Conservation (phyloP, 148 eudicot genomes). For the Rhododendron vialii region DNA sequence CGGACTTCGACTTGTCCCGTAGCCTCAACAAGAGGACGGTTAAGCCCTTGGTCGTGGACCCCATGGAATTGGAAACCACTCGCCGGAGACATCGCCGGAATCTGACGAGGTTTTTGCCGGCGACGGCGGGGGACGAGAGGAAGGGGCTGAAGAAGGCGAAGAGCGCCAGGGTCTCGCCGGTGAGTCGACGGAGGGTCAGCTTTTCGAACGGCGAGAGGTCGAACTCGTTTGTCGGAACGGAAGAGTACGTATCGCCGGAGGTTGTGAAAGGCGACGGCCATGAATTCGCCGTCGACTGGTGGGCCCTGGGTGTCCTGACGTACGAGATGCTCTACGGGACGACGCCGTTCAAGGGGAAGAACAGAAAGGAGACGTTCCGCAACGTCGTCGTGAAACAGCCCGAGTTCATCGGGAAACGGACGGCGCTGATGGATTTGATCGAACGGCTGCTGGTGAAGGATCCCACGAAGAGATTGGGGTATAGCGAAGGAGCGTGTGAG, state of each 20-base stretch:
- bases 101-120: slow-evolving; percentile 21
- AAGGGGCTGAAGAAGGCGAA: slow-evolving; percentile 37
- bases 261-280: slow-evolving; percentile 68
- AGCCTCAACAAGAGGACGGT: slow-evolving; percentile 17
- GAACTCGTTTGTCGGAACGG: slow-evolving; percentile 74
- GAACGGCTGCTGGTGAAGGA: slow-evolving; percentile 65
- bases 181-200: slow-evolving; percentile 31
- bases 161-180: slow-evolving; percentile 63
- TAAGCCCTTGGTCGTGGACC: not conserved
- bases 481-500: slow-evolving; percentile 56
- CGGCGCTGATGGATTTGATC: slow-evolving; percentile 55
- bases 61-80: not conserved
- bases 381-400: slow-evolving; percentile 45
- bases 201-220: slow-evolving; percentile 40
- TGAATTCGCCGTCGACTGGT: slow-evolving; percentile 85
- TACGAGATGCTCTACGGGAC: slow-evolving; percentile 85
- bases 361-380: slow-evolving; percentile 63
- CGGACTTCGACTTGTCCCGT: slow-evolving; percentile 84
- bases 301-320: slow-evolving; percentile 70
- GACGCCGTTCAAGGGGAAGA: slow-evolving; percentile 76
- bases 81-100: slow-evolving; percentile 8
- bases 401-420: slow-evolving; percentile 44
- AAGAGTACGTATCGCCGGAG: slow-evolving; percentile 86
- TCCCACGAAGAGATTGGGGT: slow-evolving; percentile 57
- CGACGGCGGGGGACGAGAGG: not conserved